Evolutionary conservation across 345 rosid genomes (phyloP).

Genomic region (Punica granatum): DNA sequence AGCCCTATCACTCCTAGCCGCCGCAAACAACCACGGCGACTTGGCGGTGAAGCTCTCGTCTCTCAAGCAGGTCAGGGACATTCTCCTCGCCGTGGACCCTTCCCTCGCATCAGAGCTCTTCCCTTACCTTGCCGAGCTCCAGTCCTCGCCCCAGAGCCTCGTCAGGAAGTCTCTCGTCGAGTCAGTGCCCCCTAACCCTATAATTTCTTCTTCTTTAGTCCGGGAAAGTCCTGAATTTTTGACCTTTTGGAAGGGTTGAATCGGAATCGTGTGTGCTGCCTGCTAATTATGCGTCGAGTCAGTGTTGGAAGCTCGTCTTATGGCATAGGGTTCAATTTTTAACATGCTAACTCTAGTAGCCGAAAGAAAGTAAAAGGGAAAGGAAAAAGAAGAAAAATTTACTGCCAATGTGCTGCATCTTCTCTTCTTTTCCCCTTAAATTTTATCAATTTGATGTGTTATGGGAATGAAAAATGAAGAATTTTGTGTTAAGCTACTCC

Average conservation of each 20-base stretch:
- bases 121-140: slow-evolving; percentile 73
- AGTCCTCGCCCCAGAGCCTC: slow-evolving; percentile 60
- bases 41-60: slow-evolving; percentile 89
- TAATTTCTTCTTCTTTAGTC: background rate
- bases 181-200: slow-evolving; percentile 44
- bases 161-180: slow-evolving; percentile 66
- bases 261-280: too few relatives aligned
- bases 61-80: slow-evolving; percentile 66
- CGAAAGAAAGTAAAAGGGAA: too few relatives aligned
- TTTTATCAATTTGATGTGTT: too few relatives aligned
- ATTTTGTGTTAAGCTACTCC: too few relatives aligned
- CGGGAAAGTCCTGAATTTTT: background rate
- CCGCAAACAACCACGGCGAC: slow-evolving; percentile 73
- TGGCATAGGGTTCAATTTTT: too few relatives aligned
- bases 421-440: too few relatives aligned
- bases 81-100: slow-evolving; percentile 55
- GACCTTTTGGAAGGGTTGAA: background rate
- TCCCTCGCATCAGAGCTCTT: slow-evolving; percentile 68
- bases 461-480: too few relatives aligned
- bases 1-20: slow-evolving; percentile 71
- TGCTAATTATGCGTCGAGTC: too few relatives aligned
- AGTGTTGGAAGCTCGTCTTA: too few relatives aligned
- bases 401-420: too few relatives aligned
- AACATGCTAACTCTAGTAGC: too few relatives aligned
- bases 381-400: too few relatives aligned